Evolutionary conservation across 108 stramenopile species (phyloP), one percentile per base, ranked within the genome.

Genomic region (Nitzschia inconspicua): DNA sequence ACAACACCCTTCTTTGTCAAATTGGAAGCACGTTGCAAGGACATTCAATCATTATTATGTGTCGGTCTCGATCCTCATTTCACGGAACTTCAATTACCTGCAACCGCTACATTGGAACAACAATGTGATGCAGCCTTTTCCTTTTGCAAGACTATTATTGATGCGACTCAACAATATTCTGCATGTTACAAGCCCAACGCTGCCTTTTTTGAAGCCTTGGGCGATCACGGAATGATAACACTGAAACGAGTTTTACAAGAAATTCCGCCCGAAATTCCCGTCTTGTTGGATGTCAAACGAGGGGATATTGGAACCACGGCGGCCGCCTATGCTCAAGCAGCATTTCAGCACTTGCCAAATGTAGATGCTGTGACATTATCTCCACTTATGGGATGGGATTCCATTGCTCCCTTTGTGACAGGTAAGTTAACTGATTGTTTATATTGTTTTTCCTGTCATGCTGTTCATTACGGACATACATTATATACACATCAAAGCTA

Each of bases 231-330:
- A n/a, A 54, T 64, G 41, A 60, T 50, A 4, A 91, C 91, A 10
- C 65, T 98, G 44, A 57, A 73, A 43, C 70, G 88, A 23, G 93
- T 99, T 6, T 64, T 96, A 3, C 53, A 68, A 13, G 61, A 64
- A 10, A 77, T 89, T 44, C 91, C 78, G 13, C 34, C 59, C 25
- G 86, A 83, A 16, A 76, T 94, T 26, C 96, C 96, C 3, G 78
- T 97, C 5, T 59, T 99, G 52, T 73, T 99, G 36, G 98, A 99
- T 68, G 88, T 79, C 46, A 98, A 99, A 69, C 85, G 97, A 30
- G 98, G 98, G 1, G 98, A 99, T 72, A 98, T 99, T 52, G 95
- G 96, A 37, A 80, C 80, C 14, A 99, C 98, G 0, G 96, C 97
- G 2, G 61, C 76, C 44, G 96, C 96, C 3, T 99, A 99, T 65